Conservation (phyloP, 371 early-diverging fungal species). For the Apophysomyces variabilis region DNA sequence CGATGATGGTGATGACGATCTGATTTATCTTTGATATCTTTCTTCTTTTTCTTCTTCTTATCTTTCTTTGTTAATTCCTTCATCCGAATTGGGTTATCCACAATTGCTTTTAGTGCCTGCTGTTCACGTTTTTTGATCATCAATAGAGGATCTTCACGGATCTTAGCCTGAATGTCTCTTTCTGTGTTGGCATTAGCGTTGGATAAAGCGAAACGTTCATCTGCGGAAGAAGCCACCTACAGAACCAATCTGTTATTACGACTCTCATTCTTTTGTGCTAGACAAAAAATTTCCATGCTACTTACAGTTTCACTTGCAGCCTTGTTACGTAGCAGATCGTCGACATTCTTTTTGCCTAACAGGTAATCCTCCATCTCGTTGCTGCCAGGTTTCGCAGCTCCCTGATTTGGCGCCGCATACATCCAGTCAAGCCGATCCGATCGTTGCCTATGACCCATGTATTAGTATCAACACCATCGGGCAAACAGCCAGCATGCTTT, state of each 20-base stretch:
- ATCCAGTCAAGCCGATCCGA: conserved; percentile 93
- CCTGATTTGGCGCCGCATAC: conserved; percentile 80
- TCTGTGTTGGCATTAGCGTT: conserved; percentile 76
- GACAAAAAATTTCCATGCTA: not conserved
- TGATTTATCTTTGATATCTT: conserved; percentile 12
- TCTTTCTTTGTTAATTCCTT: conserved; percentile 57
- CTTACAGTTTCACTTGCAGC: conserved; percentile 51
- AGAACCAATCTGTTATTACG: not conserved
- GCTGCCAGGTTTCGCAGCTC: conserved; percentile 49
- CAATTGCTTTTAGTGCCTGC: conserved; percentile 73
- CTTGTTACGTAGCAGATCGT: conserved; percentile 64
- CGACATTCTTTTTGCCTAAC: conserved; percentile 88
- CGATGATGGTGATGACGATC: conserved; percentile 13
- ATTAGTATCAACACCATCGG: not conserved
- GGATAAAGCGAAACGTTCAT: conserved; percentile 42
- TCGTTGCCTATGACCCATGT: conserved; percentile 51
- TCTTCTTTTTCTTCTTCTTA: conserved; percentile 55
- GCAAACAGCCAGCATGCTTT: conserved; percentile 6
- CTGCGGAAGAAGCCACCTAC: conserved; percentile 25
- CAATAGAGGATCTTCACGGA: conserved; percentile 91
- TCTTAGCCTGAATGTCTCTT: conserved; percentile 84
- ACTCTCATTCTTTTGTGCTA: not conserved
- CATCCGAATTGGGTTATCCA: conserved; percentile 77
- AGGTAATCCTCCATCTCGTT: conserved; percentile 88
- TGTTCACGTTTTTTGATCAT: conserved; percentile 89